Percentiles rank a stretch among this genome's conserved stretches.
Evolutionary conservation across 2,329 filamentous ascomycete species (phyloP).

Genomic region (Xylariales sp.): DNA sequence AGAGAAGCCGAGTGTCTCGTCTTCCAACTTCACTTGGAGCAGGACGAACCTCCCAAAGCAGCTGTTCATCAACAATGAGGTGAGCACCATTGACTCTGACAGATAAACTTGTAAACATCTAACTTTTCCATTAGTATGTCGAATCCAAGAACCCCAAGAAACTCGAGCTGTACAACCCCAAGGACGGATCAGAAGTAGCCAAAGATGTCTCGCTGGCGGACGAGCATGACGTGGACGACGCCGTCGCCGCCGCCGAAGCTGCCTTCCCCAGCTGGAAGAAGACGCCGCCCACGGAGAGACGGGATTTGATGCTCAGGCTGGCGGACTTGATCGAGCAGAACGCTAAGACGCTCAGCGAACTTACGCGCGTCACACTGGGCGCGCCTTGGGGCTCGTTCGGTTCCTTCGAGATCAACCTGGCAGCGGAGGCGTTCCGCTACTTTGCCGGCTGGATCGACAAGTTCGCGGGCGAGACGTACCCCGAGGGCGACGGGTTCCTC

Average conservation of each 20-base stretch:
- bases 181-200: constrained; percentile 43
- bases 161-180: constrained; percentile 43
- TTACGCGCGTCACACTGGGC: constrained; percentile 42
- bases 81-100: constrained; percentile 8
- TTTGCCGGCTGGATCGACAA: constrained; percentile 27
- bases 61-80: constrained; percentile 34
- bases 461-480: constrained; percentile 26
- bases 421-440: constrained; percentile 11
- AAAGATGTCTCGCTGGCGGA: constrained; percentile 41
- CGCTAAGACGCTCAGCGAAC: constrained; percentile 25
- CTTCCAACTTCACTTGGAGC: constrained; percentile 18
- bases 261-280: constrained; percentile 32
- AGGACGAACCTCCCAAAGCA: constrained; percentile 29
- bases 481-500: constrained; percentile 31
- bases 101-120: neutral
- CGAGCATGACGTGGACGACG: constrained; percentile 40
- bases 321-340: constrained; percentile 2
- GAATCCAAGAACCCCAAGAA: constrained; percentile 39
- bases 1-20: no score
- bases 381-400: constrained; percentile 3
- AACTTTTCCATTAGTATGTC: constrained; percentile 22
- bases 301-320: constrained; percentile 1
- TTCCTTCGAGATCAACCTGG: constrained; percentile 13
- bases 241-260: constrained; percentile 42
- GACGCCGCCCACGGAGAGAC: neutral